Conservation (phyloP, 1,284 basidiomycete species). For the Xanthoconium separans region DNA sequence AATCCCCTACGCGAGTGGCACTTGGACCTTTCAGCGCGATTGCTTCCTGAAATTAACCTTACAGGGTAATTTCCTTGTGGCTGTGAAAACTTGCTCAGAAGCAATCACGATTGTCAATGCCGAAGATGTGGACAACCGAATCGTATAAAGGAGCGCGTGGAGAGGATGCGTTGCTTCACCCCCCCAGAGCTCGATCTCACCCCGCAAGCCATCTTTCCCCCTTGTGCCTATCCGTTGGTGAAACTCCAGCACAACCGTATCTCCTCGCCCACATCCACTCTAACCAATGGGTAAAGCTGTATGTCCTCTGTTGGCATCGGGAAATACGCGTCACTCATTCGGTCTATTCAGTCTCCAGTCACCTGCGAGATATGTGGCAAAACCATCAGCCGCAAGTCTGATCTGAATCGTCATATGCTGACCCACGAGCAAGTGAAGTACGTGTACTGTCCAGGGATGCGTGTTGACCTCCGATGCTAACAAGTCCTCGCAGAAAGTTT, state of each 20-base stretch:
- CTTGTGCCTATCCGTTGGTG: neutral
- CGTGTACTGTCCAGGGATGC: slow-evolving; percentile 4
- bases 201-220: neutral
- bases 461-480: slow-evolving; percentile 6
- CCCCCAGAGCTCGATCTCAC: neutral
- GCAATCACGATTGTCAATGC: slow-evolving; percentile 22
- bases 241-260: neutral
- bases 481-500: slow-evolving; percentile 21
- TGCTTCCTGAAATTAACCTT: slow-evolving; percentile 16
- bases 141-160: slow-evolving; percentile 16
- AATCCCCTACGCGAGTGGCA: slow-evolving; percentile 9
- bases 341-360: slow-evolving; percentile 8
- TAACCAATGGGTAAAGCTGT: neutral
- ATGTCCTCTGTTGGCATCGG: neutral
- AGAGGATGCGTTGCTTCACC: neutral
- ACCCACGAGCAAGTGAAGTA: slow-evolving; percentile 16
- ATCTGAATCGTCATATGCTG: slow-evolving; percentile 19
- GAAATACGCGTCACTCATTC: neutral
- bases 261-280: neutral
- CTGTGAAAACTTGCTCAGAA: slow-evolving; percentile 18
- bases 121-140: slow-evolving; percentile 6
- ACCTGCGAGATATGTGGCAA: slow-evolving; percentile 12
- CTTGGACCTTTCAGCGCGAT: slow-evolving; percentile 20
- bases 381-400: slow-evolving; percentile 18
- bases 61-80: slow-evolving; percentile 21